Evolutionary conservation across 139 green algal species (phyloP).

Genomic region (Coccomyxa sp.): DNA sequence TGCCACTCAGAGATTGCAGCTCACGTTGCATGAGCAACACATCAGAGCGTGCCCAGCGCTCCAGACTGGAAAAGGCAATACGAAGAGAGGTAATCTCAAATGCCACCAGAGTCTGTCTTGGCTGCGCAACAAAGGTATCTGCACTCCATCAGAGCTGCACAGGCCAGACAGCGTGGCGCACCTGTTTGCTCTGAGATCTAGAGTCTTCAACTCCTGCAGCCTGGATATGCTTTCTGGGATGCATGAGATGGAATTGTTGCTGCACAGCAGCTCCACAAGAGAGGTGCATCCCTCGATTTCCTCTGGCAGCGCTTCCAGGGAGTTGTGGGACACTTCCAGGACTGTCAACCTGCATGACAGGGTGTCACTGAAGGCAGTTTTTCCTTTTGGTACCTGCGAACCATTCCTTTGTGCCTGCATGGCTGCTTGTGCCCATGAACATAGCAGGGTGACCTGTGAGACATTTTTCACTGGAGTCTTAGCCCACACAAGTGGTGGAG

Average conservation of each 20-base stretch:
- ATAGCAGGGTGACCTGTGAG: too few relatives aligned
- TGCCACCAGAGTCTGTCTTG: too few relatives aligned
- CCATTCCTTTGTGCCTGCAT: too few relatives aligned
- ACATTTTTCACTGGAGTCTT: too few relatives aligned
- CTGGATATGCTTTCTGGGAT: neutral
- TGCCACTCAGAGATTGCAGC: neutral
- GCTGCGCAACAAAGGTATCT: too few relatives aligned
- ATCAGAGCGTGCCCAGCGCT: neutral
- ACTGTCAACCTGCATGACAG: neutral
- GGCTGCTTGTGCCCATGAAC: too few relatives aligned
- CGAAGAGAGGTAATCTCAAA: neutral
- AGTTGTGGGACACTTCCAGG: neutral
- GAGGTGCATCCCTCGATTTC: neutral
- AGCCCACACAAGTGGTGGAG: too few relatives aligned
- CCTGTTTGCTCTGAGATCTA: neutral
- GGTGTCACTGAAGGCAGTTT: too few relatives aligned
- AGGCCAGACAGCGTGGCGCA: too few relatives aligned
- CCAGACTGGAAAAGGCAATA: neutral
- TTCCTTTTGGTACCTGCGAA: too few relatives aligned
- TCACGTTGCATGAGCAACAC: neutral
- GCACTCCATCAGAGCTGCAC: too few relatives aligned
- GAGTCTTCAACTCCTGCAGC: neutral
- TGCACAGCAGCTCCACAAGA: neutral
- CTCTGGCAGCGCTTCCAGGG: neutral
- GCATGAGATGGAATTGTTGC: neutral